Evolutionary conservation across 1,284 basidiomycete genomes (phyloP).

Genomic region (Mycena sp.): DNA sequence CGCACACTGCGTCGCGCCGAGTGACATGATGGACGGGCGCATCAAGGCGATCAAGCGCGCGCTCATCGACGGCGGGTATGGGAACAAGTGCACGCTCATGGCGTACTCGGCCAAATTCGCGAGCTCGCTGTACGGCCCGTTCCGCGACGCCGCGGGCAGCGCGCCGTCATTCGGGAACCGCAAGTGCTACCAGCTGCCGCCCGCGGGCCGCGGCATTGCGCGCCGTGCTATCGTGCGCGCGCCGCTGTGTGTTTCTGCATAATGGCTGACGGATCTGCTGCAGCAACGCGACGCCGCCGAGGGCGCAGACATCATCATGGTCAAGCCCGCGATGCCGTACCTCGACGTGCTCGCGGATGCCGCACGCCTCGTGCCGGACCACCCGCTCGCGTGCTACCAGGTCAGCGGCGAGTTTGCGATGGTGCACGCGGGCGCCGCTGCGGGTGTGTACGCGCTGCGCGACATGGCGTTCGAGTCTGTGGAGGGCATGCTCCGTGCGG

Average conservation of each 20-base stretch:
- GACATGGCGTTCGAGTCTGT: slow-evolving; percentile 95
- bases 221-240: slow-evolving; percentile 88
- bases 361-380: slow-evolving; percentile 81
- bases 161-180: slow-evolving; percentile 95
- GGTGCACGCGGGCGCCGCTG: slow-evolving; percentile 90
- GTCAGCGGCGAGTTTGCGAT: slow-evolving; percentile 98
- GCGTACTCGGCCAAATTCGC: slow-evolving; percentile 99
- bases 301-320: slow-evolving; percentile 99
- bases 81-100: slow-evolving; percentile 94
- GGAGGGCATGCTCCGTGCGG: slow-evolving; percentile 92
- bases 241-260: not conserved
- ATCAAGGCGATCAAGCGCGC: slow-evolving; percentile 90
- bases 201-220: slow-evolving; percentile 89
- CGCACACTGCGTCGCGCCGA: slow-evolving; percentile 97
- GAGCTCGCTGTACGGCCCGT: slow-evolving; percentile 96
- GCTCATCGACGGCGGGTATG: slow-evolving; percentile 84
- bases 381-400: slow-evolving; percentile 95
- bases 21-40: slow-evolving; percentile 99
- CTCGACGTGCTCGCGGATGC: slow-evolving; percentile 96
- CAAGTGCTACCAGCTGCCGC: slow-evolving; percentile 98
- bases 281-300: slow-evolving; percentile 91
- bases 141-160: slow-evolving; percentile 96
- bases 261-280: slow-evolving; percentile 1
- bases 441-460: slow-evolving; percentile 92
- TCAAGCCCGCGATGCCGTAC: slow-evolving; percentile 96